These are phyloP conservation scores for Candida sonorensis DNA, from an alignment of 805 yeast genomes.

Conservation along the genomic window DNA sequence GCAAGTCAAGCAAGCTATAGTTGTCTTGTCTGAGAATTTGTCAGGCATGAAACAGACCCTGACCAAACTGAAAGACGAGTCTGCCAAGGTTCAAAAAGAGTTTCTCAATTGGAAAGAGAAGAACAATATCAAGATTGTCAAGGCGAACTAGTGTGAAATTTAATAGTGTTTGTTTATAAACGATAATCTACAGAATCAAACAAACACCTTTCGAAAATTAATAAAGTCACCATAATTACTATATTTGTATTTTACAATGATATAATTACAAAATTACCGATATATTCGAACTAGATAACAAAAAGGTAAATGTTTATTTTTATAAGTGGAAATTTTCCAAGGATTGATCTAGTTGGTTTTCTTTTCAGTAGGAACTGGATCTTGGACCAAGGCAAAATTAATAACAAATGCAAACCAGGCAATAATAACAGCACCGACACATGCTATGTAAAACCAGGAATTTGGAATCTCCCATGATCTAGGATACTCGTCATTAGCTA, in stretches of 20 bases:
- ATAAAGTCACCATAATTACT: too few relatives aligned
- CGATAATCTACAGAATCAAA: too few relatives aligned
- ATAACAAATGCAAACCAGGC: slow-evolving; percentile 78
- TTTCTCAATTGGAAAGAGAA: slow-evolving; percentile 44
- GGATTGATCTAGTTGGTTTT: slow-evolving; percentile 18
- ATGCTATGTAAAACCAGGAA: slow-evolving; percentile 83
- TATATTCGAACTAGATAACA: too few relatives aligned
- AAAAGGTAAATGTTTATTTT: too few relatives aligned
- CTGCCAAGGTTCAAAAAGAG: slow-evolving; percentile 32
- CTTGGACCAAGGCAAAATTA: too few relatives aligned
- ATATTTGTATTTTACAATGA: too few relatives aligned
- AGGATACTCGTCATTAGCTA: slow-evolving; percentile 91
- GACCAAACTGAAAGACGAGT: slow-evolving; percentile 32
- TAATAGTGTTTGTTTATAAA: too few relatives aligned
- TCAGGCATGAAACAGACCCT: slow-evolving; percentile 38
- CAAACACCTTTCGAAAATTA: too few relatives aligned
- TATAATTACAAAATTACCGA: too few relatives aligned
- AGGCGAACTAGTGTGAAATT: slow-evolving; percentile 15
- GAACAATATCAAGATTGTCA: slow-evolving; percentile 42
- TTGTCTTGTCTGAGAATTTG: slow-evolving; percentile 50
- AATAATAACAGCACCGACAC: slow-evolving; percentile 59
- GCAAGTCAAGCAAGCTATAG: slow-evolving; percentile 68
- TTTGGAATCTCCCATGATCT: slow-evolving; percentile 91
- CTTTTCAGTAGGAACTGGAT: slow-evolving; percentile 12
- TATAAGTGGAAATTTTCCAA: too few relatives aligned